Evolutionary conservation across 2,329 filamentous ascomycete species (phyloP).

Genomic region (Xylaria sp.): DNA sequence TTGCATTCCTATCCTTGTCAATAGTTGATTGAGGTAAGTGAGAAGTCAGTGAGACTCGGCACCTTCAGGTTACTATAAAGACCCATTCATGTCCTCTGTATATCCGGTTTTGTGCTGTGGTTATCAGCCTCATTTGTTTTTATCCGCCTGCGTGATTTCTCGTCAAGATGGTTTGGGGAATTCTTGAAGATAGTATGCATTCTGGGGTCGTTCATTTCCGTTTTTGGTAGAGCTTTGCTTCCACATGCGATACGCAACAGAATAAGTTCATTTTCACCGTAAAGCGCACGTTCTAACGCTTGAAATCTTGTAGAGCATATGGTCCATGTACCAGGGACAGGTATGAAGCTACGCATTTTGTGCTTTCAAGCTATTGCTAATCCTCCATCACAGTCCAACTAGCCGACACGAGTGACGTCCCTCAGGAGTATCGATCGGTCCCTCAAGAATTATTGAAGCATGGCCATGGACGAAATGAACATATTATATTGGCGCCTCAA

Average conservation of each 20-base stretch:
- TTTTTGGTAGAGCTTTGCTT: neutral
- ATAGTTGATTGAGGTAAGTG: conserved; percentile 20
- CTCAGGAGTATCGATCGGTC: conserved; percentile 57
- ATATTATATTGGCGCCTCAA: conserved; percentile 57
- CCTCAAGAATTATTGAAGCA: conserved; percentile 56
- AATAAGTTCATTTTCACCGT: neutral
- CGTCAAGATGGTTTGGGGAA: conserved; percentile 59
- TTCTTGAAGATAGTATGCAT: conserved; percentile 54
- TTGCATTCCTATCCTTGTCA: conserved; percentile 23
- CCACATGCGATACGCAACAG: neutral
- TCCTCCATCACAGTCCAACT: conserved; percentile 53
- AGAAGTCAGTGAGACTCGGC: neutral
- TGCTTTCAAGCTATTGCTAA: conserved; percentile 31
- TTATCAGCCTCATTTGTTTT: conserved; percentile 1
- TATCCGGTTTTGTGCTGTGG: neutral
- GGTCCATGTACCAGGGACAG: conserved; percentile 61
- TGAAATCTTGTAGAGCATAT: conserved; percentile 46
- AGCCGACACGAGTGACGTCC: conserved; percentile 59
- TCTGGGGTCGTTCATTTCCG: neutral
- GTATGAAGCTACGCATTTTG: conserved; percentile 42
- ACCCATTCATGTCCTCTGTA: conserved; percentile 5
- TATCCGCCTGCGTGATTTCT: conserved; percentile 1
- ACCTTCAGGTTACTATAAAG: conserved; percentile 20
- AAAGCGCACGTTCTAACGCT: neutral
- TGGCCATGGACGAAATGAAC: conserved; percentile 49